Conservation (phyloP, 352 stramenopile genomes). For the Elongisporangium senticosum region DNA sequence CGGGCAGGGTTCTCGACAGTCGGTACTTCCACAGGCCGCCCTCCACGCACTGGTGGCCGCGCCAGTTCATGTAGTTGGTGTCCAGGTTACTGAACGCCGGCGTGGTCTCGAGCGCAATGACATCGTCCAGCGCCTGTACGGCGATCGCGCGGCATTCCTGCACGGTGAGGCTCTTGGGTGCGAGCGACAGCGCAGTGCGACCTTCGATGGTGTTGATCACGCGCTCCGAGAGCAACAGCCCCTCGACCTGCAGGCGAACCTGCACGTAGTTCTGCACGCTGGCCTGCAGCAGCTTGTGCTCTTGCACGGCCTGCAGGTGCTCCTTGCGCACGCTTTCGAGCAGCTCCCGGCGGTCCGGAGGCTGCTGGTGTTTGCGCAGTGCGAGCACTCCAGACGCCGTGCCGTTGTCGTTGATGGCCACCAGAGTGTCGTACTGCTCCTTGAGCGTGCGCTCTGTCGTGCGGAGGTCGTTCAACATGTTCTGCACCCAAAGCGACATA, state of each 20-base stretch:
- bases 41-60: not conserved
- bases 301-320: not conserved
- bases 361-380: not conserved
- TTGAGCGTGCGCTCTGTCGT: constrained; percentile 1
- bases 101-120: not conserved
- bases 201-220: not conserved
- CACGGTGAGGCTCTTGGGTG: not conserved
- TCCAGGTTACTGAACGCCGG: not conserved
- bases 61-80: constrained; percentile 1
- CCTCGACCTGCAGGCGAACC: not conserved
- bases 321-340: constrained; percentile 3
- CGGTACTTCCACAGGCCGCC: constrained; percentile 1
- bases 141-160: not conserved
- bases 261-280: constrained; percentile 1
- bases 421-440: not conserved
- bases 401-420: not conserved
- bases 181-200: not conserved
- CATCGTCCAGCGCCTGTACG: not conserved
- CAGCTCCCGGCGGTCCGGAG: not conserved
- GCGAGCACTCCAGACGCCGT: not conserved
- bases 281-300: constrained; percentile 1
- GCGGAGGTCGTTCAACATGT: constrained; percentile 5
- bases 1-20: not conserved
- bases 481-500: not conserved
- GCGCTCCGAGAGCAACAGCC: not conserved